Base-by-base conservation (phyloP, 2,329 filamentous ascomycete genomes). In the Exophiala sp. region DNA sequence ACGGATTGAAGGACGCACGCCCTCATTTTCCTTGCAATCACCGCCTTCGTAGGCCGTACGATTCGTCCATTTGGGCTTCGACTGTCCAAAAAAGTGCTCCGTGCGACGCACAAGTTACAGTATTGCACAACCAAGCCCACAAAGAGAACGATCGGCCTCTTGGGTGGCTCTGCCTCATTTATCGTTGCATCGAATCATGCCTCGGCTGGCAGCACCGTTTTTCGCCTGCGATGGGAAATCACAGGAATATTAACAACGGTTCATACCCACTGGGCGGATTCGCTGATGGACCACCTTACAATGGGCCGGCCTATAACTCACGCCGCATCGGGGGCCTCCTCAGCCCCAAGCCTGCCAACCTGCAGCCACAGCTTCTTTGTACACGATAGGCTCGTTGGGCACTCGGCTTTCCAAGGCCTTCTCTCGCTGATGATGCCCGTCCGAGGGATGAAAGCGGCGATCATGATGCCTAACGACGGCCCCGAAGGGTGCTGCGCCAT, bases 391-490 rank as follows among this genome's bases (percentile, higher is more conserved):
- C 7, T 37, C 19, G 34, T 37, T 19, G 19, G 34, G 34, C 34
- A 6, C 6, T 13, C 13, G 6, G 3, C 13, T 13, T 37, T 11
- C 14, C 11, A 34, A 11, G 4, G 14, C 7, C 6, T 19, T 39
- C 43, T n/a, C 24, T 27, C 49, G 51, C 38, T 41, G 35, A 46
- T 46, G 44, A 43, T 43, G 11, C 38, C 51, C 27, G 19, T 19
- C 22, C 35, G 46, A 35, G 34, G 43, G 34, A 43, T 30, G 34
- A 41, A 18, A 19, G 5, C 19, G 19, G 8, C 38, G 46, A 47
- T 53, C 32, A 24, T 32, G 38, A 43, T 38, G 19, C 38, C 43
- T 42, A 53, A 22, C 29, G 10, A 38, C 14, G 34, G 18, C 22
- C 18, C 23, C 40, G 19, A 39, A 16, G 22, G 14, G 35, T 22